Conservation (phyloP, 106 monocot species). For the Amphibolis antarctica region DNA sequence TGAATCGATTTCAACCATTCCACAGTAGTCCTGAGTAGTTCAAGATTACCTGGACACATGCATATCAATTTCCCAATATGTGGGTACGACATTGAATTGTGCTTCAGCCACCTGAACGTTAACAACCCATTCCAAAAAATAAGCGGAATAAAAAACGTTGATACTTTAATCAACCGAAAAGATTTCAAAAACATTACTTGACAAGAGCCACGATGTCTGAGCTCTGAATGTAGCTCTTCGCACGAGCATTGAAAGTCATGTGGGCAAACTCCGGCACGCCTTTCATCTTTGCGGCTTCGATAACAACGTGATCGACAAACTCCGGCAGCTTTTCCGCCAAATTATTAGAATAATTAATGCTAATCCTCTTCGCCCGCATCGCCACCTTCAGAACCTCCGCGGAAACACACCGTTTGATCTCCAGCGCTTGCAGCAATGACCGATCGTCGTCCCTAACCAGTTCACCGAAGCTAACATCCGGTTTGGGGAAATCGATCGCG, state of each 20-base stretch:
- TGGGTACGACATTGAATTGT: slow-evolving; percentile 73
- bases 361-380: slow-evolving; percentile 43
- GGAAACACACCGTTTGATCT: slow-evolving; percentile 56
- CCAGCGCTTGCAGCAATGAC: slow-evolving; percentile 46
- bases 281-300: slow-evolving; percentile 70
- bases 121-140: background rate
- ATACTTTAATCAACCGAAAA: background rate
- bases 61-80: slow-evolving; percentile 84
- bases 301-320: slow-evolving; percentile 63
- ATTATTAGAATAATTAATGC: slow-evolving; percentile 55
- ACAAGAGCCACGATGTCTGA: slow-evolving; percentile 65
- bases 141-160: background rate
- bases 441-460: slow-evolving; percentile 3
- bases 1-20: slow-evolving; percentile 89
- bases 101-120: slow-evolving; percentile 86
- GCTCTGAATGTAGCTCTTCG: slow-evolving; percentile 43
- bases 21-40: slow-evolving; percentile 25
- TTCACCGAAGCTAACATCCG: background rate
- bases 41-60: slow-evolving; percentile 46
- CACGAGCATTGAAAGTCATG: slow-evolving; percentile 67
- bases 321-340: slow-evolving; percentile 33
- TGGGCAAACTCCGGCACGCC: slow-evolving; percentile 48
- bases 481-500: slow-evolving; percentile 40
- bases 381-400: slow-evolving; percentile 56
- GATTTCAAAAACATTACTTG: slow-evolving; percentile 20